Evolutionary conservation across 306 rosid genomes (phyloP), one percentile per base, ranked within the genome.

Genomic region (Benincasa hispida): DNA sequence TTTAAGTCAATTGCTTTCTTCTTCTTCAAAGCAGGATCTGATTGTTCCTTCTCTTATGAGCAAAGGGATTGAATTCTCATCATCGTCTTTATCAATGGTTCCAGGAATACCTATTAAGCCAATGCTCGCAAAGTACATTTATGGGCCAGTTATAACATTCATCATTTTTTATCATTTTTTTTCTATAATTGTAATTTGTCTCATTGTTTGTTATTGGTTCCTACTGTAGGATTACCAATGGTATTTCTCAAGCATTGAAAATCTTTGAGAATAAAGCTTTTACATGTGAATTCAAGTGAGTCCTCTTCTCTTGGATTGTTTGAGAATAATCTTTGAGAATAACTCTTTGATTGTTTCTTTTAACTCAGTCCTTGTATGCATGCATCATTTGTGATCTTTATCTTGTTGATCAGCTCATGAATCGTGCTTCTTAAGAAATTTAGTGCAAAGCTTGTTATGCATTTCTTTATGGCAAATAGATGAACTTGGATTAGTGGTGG

Each of bases 91-190:
- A 84, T 87, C 97, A 82, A 93, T 93, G 96, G 84, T 88, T 86
- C 93, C 98, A 56, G 97, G 98, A 87, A 84, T 88, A 77, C 97
- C 98, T 65, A 91, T 93, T 75, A 93, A 88, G 87, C 98, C 98
- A 81, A 93, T 93, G 98, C 98, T 93, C 78, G 97, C 98, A 63
- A 93, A 87, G 98, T 93, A 89, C 77, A 27, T 79, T 28, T 79
- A 59, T 75, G 80, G 82, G 45, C 65, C 63, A 54, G 41, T 61
- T 77, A 72, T 74, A 17, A 37, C 45, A 77, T 82, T 81, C 51
- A 27, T 30, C 42, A n/a, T 15, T 63, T n/a, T 30, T 15, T 32
- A 18, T 62, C 47, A 6, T 10, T 62, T 50, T 63, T 63, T 55
- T 1, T 39, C 12, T 65, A 11, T 47, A 56, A 22, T 42, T 9